phyloP scores from a whole-genome alignment of 345 rosid species.

The Lagerstroemia speciosa region DNA sequence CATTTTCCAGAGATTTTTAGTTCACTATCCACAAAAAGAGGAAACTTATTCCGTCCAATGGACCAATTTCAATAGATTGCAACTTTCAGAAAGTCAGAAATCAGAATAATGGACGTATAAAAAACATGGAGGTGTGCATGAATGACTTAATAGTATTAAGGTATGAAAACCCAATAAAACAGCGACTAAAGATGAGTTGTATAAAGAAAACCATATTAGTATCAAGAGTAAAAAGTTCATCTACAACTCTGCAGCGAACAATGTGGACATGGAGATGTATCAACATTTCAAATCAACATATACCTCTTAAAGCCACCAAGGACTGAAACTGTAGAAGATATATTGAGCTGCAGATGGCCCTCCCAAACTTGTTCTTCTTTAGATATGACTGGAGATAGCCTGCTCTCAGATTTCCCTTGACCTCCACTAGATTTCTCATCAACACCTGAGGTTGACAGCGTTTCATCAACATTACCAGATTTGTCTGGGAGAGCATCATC shows the following conservation, averaged over 20 bases:
- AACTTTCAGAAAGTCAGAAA: neutral
- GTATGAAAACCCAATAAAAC: neutral
- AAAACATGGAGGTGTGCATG: neutral
- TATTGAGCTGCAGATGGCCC: constrained; percentile 64
- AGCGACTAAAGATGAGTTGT: neutral
- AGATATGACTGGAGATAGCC: constrained; percentile 12
- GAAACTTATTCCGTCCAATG: neutral
- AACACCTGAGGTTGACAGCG: constrained; percentile 10
- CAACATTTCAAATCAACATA: constrained; percentile 8
- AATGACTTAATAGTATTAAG: neutral
- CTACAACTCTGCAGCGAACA: neutral
- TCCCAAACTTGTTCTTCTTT: constrained; percentile 64
- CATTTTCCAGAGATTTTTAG: neutral
- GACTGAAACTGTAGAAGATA: constrained; percentile 37
- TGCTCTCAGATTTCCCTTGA: constrained; percentile 19
- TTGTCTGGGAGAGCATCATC: constrained; percentile 20
- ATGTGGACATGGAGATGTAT: neutral
- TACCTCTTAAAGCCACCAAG: constrained; percentile 69
- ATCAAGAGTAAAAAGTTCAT: neutral
- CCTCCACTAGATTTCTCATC: constrained; percentile 17
- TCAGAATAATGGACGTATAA: neutral
- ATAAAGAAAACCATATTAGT: neutral
- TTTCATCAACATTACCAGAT: constrained; percentile 19
- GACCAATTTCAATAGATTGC: neutral
- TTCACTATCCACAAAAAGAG: neutral